phyloP scores from a whole-genome alignment of 2,329 filamentous ascomycete species.

The Pseudodiploospora longispora region DNA sequence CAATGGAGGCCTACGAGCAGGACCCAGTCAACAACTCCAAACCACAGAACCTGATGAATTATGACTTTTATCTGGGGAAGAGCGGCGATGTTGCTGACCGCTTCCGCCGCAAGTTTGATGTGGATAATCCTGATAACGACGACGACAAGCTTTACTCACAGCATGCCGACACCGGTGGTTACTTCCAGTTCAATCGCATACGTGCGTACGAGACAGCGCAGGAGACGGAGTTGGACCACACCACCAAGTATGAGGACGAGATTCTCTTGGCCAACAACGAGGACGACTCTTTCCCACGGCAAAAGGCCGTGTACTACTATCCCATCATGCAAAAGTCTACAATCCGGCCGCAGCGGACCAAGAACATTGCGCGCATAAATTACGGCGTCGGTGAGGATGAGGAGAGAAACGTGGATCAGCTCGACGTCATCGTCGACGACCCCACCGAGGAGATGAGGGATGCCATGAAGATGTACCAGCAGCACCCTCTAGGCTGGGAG shows the following conservation, averaged over 20 bases:
- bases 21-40: conserved; percentile 49
- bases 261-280: conserved; percentile 52
- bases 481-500: conserved; percentile 42
- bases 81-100: conserved; percentile 37
- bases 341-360: conserved; percentile 55
- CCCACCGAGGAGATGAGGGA: conserved; percentile 44
- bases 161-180: conserved; percentile 36
- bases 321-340: conserved; percentile 57
- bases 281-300: conserved; percentile 38
- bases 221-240: conserved; percentile 47
- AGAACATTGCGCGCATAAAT: conserved; percentile 50
- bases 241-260: conserved; percentile 57
- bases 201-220: conserved; percentile 57
- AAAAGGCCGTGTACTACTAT: conserved; percentile 59
- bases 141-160: conserved; percentile 48
- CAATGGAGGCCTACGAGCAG: conserved; percentile 44
- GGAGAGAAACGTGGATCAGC: conserved; percentile 45
- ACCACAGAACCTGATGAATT: conserved; percentile 53
- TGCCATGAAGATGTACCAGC: conserved; percentile 45
- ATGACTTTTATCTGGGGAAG: conserved; percentile 57
- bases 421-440: conserved; percentile 47
- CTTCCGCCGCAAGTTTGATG: conserved; percentile 55
- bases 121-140: conserved; percentile 46
- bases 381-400: conserved; percentile 36
- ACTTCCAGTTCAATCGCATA: conserved; percentile 54